These are phyloP conservation scores for Penicillium sp. DNA, from an alignment of 2,329 filamentous ascomycete species.

Conservation along the genomic window DNA sequence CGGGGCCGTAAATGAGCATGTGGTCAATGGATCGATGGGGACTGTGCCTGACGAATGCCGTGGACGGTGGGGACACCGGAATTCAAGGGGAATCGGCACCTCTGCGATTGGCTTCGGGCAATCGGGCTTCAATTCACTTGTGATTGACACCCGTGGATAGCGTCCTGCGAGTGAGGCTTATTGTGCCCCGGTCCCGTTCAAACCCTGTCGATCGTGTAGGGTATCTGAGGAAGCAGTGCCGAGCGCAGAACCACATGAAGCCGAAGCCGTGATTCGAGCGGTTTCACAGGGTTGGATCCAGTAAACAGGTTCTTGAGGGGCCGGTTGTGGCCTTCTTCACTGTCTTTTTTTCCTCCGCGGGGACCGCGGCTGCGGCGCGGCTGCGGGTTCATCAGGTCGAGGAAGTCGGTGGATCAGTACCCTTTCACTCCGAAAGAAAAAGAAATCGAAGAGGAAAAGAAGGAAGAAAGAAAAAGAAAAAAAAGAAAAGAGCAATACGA, in stretches of 20 bases:
- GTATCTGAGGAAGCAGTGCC: background rate
- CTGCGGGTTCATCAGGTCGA: too few relatives aligned
- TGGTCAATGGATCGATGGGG: too few relatives aligned
- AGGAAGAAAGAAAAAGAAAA: too few relatives aligned
- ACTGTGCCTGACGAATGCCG: conserved; percentile 9
- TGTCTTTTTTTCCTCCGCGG: too few relatives aligned
- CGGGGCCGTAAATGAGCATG: too few relatives aligned
- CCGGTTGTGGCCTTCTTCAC: background rate
- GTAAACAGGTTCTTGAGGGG: background rate
- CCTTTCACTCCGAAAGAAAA: background rate
- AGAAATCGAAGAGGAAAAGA: too few relatives aligned
- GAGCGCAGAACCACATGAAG: conserved; percentile 9
- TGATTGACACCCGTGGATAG: conserved; percentile 10
- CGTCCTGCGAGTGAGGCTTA: conserved; percentile 1
- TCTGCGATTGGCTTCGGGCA: conserved; percentile 10
- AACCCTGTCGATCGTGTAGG: conserved; percentile 21
- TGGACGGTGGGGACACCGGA: conserved; percentile 2
- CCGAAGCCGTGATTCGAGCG: conserved; percentile 18
- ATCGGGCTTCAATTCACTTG: conserved; percentile 11
- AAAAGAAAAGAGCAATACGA: too few relatives aligned
- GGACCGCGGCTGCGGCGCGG: too few relatives aligned
- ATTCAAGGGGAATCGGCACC: conserved; percentile 5
- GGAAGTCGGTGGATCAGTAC: too few relatives aligned
- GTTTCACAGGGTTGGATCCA: background rate
- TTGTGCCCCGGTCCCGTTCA: conserved; percentile 11